Evolutionary conservation across 371 early-diverging fungal genomes (phyloP).

Genomic region (Choanephora cucurbitarum): DNA sequence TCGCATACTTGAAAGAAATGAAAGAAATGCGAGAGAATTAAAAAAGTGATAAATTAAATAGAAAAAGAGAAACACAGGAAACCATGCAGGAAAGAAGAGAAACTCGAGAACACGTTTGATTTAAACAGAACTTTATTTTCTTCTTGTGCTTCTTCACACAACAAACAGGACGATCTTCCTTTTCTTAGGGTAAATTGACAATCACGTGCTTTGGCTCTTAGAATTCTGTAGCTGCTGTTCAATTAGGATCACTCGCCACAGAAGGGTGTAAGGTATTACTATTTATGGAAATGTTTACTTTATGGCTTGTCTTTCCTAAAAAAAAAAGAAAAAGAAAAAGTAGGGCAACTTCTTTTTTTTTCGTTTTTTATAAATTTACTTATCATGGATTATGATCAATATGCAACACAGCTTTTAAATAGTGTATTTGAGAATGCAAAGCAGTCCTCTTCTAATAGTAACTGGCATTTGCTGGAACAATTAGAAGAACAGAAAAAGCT

Average conservation of each 20-base stretch:
- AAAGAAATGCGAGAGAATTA: slow-evolving; percentile 15
- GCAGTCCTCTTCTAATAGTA: slow-evolving; percentile 1
- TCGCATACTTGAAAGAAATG: slow-evolving; percentile 1
- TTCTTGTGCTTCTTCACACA: slow-evolving; percentile 35
- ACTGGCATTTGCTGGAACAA: slow-evolving; percentile 10
- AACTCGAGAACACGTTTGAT: slow-evolving; percentile 26
- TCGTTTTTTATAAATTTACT: neutral
- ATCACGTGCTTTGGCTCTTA: neutral
- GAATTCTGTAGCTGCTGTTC: no score
- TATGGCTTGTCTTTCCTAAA: neutral
- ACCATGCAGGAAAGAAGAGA: slow-evolving; percentile 20
- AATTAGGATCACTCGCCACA: neutral
- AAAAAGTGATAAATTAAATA: slow-evolving; percentile 2
- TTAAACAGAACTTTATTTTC: slow-evolving; percentile 10
- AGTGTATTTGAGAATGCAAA: slow-evolving; percentile 18
- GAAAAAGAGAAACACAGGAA: slow-evolving; percentile 6
- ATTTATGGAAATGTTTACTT: neutral
- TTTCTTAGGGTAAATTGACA: neutral
- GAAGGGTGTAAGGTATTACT: neutral
- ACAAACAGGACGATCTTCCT: neutral
- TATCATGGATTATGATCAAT: slow-evolving; percentile 8
- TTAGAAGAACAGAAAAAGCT: slow-evolving; percentile 12
- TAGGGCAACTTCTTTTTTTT: no score
- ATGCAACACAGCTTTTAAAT: slow-evolving; percentile 11
- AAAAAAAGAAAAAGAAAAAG: no score